A percentile compares a stretch with the other conserved stretches of the same genome.
Evolutionary conservation across 345 rosid genomes (phyloP).

Genomic region (Arabidopsis arenosa): DNA sequence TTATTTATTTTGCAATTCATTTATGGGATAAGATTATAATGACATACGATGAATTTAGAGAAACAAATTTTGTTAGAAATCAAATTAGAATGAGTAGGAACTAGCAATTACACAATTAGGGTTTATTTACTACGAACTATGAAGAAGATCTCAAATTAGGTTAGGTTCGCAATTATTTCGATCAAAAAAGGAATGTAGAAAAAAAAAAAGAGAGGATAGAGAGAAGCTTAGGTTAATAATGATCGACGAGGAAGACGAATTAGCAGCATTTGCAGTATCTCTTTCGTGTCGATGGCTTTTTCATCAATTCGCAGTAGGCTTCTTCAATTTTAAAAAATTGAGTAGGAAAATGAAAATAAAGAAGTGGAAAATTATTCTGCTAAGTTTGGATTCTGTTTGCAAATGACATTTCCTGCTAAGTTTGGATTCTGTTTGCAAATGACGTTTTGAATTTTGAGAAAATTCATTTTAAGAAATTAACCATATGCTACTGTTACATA

Average conservation of each 20-base stretch:
- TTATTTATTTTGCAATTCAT: neutral
- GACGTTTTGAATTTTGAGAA: too few species aligned
- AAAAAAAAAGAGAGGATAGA: neutral
- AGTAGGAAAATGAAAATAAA: too few species aligned
- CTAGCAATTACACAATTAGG: neutral
- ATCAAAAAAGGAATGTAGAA: neutral
- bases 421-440: too few species aligned
- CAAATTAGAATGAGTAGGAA: neutral
- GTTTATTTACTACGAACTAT: neutral
- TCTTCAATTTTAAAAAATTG: neutral
- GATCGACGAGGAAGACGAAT: neutral
- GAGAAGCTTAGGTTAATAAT: conserved; percentile 10
- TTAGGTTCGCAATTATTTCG: neutral
- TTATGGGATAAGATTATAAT: neutral
- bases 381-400: too few species aligned
- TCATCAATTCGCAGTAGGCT: neutral
- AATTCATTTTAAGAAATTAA: too few species aligned
- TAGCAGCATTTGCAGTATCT: neutral
- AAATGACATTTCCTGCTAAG: neutral
- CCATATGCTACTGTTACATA: too few species aligned
- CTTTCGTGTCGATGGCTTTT: neutral
- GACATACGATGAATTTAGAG: neutral
- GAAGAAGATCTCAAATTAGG: neutral
- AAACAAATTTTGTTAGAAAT: neutral
- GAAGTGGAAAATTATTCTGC: neutral